phyloP scores from a whole-genome alignment of 352 stramenopile genomes.

The Phytophthora litchii region DNA sequence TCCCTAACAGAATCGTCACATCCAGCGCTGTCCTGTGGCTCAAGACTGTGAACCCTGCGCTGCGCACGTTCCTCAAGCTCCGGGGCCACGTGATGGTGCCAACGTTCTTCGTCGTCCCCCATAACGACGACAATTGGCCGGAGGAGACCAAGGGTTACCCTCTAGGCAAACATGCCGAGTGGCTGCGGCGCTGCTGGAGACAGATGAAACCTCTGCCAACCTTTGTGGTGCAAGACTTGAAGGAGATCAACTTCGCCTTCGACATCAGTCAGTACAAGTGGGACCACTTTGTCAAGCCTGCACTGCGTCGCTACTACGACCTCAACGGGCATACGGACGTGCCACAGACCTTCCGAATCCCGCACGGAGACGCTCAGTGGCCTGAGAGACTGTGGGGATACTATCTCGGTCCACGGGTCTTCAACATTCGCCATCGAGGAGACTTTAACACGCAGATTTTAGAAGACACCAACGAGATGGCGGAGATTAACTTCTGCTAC shows the following conservation, averaged over 20 bases:
- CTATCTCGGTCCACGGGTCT: slow-evolving; percentile 40
- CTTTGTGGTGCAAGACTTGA: slow-evolving; percentile 5
- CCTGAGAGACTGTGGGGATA: slow-evolving; percentile 35
- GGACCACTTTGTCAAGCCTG: slow-evolving; percentile 19
- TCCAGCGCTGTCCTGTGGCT: not conserved
- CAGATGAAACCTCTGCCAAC: not conserved
- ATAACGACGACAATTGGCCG: slow-evolving; percentile 5
- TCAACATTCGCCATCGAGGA: slow-evolving; percentile 40
- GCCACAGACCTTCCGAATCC: slow-evolving; percentile 56
- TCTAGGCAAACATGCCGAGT: slow-evolving; percentile 11
- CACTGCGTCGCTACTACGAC: slow-evolving; percentile 7
- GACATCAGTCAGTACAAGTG: slow-evolving; percentile 11
- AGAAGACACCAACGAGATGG: slow-evolving; percentile 3
- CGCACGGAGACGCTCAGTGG: slow-evolving; percentile 28
- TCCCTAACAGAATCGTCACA: not conserved
- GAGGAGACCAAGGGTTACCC: slow-evolving; percentile 4
- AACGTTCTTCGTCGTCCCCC: slow-evolving; percentile 5
- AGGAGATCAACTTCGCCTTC: slow-evolving; percentile 12
- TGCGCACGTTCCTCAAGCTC: slow-evolving; percentile 18
- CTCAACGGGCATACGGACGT: slow-evolving; percentile 44
- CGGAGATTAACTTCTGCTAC: slow-evolving; percentile 19
- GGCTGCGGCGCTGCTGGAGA: slow-evolving; percentile 14
- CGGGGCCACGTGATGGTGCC: slow-evolving; percentile 11
- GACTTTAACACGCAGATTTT: slow-evolving; percentile 3
- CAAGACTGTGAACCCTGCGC: slow-evolving; percentile 1